Evolutionary conservation across 1,139 yeast genomes (phyloP), one percentile per base, ranked within the genome.

Genomic region (Magnusiomyces suaveolens): DNA sequence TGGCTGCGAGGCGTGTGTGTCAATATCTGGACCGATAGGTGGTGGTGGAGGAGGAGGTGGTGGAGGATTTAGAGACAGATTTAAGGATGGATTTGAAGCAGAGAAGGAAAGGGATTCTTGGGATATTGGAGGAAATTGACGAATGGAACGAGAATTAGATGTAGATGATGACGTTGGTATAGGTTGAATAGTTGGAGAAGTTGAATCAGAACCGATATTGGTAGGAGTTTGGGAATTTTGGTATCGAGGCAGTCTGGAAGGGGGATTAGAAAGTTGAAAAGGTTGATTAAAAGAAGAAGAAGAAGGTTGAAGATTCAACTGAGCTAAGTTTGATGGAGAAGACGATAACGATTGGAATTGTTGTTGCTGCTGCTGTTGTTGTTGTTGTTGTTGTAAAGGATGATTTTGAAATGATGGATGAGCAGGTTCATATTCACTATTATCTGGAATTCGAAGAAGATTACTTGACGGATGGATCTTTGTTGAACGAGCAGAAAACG

Each of bases 51-150:
- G 23, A 8, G 10, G 48, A 12, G 48, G 23, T 26, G 20, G 38
- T 26, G 33, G 21, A 46, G 38, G 16, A n/a, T 14, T 21, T 21
- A 32, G 20, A 24, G 47, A 29, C 6, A 38, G 48, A 26, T 18
- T 4, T 10, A 41, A 26, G 18, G 48, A 46, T 20, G 48, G 48
- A 29, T 10, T 46, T 46, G 48, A 46, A 20, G 21, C 3, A 24
- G 48, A 25, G 18, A 32, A 29, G 12, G 48, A 16, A 24, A 44
- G 20, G 4, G 48, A 26, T 20, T 25, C 12, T 2, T 29, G 36
- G 2, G 48, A 46, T 25, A 46, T 44, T 25, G 33, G 47, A 26
- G 36, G 48, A n/a, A 46, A 32, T 29, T n/a, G 36, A 2, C 44
- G 4, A 16, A 41, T 3, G 25, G 8, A 18, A 36, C 4, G 41